phyloP scores from a whole-genome alignment of 164 flowering plant species.

The Nelumbo lutea region DNA sequence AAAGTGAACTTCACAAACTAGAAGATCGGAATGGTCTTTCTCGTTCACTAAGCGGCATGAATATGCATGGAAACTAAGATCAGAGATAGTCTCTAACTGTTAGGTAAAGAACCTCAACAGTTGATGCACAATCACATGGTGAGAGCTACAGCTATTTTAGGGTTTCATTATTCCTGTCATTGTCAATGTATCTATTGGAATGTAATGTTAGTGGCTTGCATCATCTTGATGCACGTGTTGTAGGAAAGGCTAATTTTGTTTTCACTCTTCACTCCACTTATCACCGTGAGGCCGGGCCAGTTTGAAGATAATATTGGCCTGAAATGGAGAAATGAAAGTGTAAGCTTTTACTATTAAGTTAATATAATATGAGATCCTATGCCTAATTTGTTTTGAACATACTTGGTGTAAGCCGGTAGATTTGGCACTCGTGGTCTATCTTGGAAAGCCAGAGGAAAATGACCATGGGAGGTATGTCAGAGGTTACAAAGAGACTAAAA shows the following conservation, averaged over 20 bases:
- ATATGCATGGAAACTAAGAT: slow-evolving; percentile 20
- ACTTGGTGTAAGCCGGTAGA: too few relatives aligned
- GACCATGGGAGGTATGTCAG: too few relatives aligned
- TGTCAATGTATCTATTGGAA: background rate
- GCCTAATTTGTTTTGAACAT: too few relatives aligned
- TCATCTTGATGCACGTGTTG: slow-evolving; percentile 15
- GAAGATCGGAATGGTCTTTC: slow-evolving; percentile 21
- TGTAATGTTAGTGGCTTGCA: slow-evolving; percentile 3
- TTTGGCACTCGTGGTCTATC: too few relatives aligned
- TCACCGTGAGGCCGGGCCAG: background rate
- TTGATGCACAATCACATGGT: slow-evolving; percentile 1
- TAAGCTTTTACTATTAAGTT: too few relatives aligned
- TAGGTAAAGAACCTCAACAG: background rate
- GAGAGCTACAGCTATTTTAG: background rate
- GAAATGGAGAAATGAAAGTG: background rate
- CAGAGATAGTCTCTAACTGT: background rate
- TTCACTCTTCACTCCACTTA: slow-evolving; percentile 8
- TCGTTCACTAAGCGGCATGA: slow-evolving; percentile 21
- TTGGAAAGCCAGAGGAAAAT: too few relatives aligned
- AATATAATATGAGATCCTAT: too few relatives aligned
- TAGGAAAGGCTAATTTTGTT: slow-evolving; percentile 4
- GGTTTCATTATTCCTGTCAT: background rate
- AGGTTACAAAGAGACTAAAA: too few relatives aligned
- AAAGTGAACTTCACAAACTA: slow-evolving; percentile 55
- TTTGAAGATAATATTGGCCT: too few relatives aligned